These are phyloP conservation scores for Spiraea crenata DNA, from an alignment of 331 rosid genomes.

Conservation along the genomic window DNA sequence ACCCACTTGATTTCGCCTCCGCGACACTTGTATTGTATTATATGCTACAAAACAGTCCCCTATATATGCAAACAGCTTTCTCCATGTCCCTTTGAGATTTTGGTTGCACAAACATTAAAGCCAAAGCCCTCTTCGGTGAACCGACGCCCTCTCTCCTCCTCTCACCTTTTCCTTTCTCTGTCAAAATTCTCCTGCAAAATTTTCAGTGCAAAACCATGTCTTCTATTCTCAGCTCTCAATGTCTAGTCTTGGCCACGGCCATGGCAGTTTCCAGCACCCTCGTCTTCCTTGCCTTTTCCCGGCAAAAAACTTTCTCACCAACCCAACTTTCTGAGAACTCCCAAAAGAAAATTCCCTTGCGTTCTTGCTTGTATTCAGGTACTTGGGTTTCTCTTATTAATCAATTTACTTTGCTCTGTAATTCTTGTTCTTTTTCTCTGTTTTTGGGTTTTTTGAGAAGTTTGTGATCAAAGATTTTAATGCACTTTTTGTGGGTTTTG, in stretches of 20 bases:
- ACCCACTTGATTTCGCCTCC: too few species aligned
- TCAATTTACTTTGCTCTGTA: neutral
- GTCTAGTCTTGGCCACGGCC: slow-evolving; percentile 40
- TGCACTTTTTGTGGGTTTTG: neutral
- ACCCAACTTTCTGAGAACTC: slow-evolving; percentile 11
- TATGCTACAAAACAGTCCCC: neutral
- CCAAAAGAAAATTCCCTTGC: slow-evolving; percentile 2
- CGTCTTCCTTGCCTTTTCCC: slow-evolving; percentile 40
- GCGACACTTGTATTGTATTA: neutral
- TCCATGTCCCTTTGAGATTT: neutral
- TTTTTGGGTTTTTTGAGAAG: neutral
- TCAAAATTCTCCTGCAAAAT: neutral
- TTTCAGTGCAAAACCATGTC: slow-evolving; percentile 24
- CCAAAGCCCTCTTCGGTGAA: neutral
- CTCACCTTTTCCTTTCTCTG: neutral
- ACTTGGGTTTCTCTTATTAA: neutral
- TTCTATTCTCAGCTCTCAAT: slow-evolving; percentile 33
- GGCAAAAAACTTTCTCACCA: slow-evolving; percentile 15
- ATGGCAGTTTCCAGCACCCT: slow-evolving; percentile 42
- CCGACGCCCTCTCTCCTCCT: neutral
- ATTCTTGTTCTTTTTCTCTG: neutral
- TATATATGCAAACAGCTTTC: neutral
- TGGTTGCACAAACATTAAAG: neutral
- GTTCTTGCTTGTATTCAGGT: slow-evolving; percentile 54
- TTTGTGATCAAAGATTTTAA: neutral